Percentiles rank a stretch among this genome's conserved stretches.
Evolutionary conservation across 257 asterid species (phyloP).

Genomic region (Nicotiana tabacum): DNA sequence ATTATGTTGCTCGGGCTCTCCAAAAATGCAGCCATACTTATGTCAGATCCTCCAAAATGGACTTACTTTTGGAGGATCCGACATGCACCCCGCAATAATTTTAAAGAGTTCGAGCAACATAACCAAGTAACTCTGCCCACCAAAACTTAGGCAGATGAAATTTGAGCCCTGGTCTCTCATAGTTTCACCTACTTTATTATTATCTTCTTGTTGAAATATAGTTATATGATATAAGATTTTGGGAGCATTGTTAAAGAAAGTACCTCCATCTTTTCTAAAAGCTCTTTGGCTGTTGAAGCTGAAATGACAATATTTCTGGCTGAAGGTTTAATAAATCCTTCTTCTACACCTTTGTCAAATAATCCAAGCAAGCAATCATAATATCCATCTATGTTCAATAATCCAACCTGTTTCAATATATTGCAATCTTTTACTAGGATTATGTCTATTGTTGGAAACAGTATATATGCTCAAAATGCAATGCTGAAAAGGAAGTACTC

Average conservation of each 20-base stretch:
- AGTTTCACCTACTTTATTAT: background rate
- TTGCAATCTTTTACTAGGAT: background rate
- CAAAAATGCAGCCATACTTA: no score
- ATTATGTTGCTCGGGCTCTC: no score
- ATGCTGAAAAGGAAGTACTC: background rate
- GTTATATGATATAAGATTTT: background rate
- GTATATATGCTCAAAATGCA: background rate
- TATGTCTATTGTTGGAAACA: background rate
- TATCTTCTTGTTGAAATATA: background rate
- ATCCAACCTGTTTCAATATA: constrained; percentile 41
- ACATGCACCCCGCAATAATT: no score
- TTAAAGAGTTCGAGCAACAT: no score
- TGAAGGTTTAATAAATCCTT: constrained; percentile 51
- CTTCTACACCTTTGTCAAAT: constrained; percentile 59
- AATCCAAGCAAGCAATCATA: constrained; percentile 55
- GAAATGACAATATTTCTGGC: constrained; percentile 49
- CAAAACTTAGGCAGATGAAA: no score
- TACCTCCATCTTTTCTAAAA: constrained; percentile 59
- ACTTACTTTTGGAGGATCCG: no score
- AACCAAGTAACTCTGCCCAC: no score
- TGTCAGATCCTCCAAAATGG: no score
- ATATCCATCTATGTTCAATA: constrained; percentile 55
- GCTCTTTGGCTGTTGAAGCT: constrained; percentile 43
- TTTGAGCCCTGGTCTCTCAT: background rate
- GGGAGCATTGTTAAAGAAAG: background rate